A percentile compares a stretch with the other conserved stretches of the same genome.
Evolutionary conservation across 768 basidiomycete genomes (phyloP).

Genomic region (Pleurotus djamor): DNA sequence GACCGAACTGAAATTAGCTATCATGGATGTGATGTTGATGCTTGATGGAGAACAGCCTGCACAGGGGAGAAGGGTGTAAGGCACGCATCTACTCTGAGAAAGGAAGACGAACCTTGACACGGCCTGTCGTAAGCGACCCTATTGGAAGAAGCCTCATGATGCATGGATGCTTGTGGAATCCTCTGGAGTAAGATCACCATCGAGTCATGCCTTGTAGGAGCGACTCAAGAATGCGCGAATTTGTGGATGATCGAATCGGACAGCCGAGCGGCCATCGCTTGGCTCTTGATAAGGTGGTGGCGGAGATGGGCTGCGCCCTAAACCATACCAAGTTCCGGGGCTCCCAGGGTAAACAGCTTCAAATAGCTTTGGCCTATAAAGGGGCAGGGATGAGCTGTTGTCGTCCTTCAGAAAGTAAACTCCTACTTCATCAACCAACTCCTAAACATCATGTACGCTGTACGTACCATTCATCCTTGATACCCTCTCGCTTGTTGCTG

Average conservation of each 20-base stretch:
- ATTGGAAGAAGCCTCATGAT: too few relatives aligned
- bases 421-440: background rate
- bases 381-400: too few relatives aligned
- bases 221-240: background rate
- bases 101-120: too few relatives aligned
- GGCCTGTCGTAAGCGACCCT: background rate
- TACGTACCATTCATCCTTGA: background rate
- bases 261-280: background rate
- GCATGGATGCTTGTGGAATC: background rate
- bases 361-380: background rate
- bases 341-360: conserved; percentile 1
- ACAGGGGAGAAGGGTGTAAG: too few relatives aligned
- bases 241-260: conserved; percentile 8
- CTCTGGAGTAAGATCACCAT: background rate
- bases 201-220: too few relatives aligned
- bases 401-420: background rate
- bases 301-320: background rate
- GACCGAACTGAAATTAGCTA: too few relatives aligned
- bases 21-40: too few relatives aligned
- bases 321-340: conserved; percentile 4
- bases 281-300: conserved; percentile 4
- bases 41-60: too few relatives aligned
- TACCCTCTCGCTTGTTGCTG: background rate
- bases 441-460: conserved; percentile 1
- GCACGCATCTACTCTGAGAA: too few relatives aligned